Conservation (phyloP, 257 asterid genomes). For the Forsythia suspensa region DNA sequence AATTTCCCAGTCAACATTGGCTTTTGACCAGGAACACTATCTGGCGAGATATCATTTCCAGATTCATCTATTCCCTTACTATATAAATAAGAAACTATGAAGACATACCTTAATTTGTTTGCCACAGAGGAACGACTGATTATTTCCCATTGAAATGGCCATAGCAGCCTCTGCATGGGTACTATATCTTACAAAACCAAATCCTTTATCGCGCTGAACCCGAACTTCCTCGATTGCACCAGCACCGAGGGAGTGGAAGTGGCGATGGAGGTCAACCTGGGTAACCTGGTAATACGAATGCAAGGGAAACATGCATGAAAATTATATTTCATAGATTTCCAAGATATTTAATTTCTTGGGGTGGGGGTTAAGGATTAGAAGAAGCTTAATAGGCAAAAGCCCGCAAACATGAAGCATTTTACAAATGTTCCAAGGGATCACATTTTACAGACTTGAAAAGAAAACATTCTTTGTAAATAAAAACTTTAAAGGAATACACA, state of each 20-base stretch:
- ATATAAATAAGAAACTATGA: too few species aligned
- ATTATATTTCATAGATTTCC: not conserved
- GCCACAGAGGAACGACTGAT: not conserved
- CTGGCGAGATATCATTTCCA: too few species aligned
- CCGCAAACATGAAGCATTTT: not conserved
- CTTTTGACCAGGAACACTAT: too few species aligned
- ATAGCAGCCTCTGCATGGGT: conserved; percentile 10
- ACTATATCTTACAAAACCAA: conserved; percentile 9
- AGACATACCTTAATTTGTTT: not conserved
- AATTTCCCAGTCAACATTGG: too few species aligned
- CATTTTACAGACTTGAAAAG: not conserved
- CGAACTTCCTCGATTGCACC: not conserved
- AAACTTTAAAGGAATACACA: not conserved
- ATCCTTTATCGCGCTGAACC: conserved; percentile 4
- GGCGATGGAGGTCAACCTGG: conserved; percentile 15
- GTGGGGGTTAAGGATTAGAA: not conserved
- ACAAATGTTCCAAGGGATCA: not conserved
- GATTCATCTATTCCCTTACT: too few species aligned
- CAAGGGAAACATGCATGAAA: not conserved
- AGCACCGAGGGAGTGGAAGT: not conserved
- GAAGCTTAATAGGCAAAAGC: not conserved
- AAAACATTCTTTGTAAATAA: not conserved
- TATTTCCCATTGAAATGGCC: conserved; percentile 8
- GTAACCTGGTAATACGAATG: not conserved
- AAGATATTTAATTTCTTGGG: not conserved